These are phyloP conservation scores for Boletellus ananas DNA, from an alignment of 768 basidiomycete species.

Conservation along the genomic window DNA sequence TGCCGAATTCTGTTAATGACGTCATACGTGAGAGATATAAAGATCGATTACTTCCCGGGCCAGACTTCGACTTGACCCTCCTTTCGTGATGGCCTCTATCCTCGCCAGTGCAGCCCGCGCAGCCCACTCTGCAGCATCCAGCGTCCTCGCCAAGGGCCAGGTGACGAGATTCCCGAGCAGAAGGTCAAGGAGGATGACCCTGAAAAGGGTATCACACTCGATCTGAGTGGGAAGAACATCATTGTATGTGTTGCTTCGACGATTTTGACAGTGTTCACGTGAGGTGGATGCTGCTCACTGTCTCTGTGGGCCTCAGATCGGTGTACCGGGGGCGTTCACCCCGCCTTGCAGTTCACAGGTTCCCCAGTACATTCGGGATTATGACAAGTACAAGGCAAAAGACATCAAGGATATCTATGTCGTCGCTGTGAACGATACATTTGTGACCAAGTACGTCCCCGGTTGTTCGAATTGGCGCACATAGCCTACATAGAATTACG, in stretches of 20 bases:
- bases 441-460: conserved; percentile 50
- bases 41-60: too few species aligned
- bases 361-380: conserved; percentile 60
- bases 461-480: neutral
- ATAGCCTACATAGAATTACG: neutral
- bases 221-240: conserved; percentile 57
- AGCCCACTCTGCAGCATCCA: conserved; percentile 53
- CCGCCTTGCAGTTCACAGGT: conserved; percentile 65
- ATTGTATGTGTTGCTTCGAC: conserved; percentile 42
- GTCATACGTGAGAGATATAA: neutral
- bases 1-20: neutral
- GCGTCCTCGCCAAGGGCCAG: conserved; percentile 45
- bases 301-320: conserved; percentile 45
- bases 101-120: conserved; percentile 45
- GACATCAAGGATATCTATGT: conserved; percentile 71
- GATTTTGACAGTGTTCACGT: neutral
- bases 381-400: conserved; percentile 70
- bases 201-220: conserved; percentile 38
- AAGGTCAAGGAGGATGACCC: conserved; percentile 60
- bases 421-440: conserved; percentile 76
- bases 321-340: conserved; percentile 76
- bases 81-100: conserved; percentile 43
- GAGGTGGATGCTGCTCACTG: neutral
- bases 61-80: neutral
- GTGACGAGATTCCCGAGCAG: conserved; percentile 43